Evolutionary conservation across 805 yeast genomes (phyloP).

Genomic region (Peterozyma xylosa): DNA sequence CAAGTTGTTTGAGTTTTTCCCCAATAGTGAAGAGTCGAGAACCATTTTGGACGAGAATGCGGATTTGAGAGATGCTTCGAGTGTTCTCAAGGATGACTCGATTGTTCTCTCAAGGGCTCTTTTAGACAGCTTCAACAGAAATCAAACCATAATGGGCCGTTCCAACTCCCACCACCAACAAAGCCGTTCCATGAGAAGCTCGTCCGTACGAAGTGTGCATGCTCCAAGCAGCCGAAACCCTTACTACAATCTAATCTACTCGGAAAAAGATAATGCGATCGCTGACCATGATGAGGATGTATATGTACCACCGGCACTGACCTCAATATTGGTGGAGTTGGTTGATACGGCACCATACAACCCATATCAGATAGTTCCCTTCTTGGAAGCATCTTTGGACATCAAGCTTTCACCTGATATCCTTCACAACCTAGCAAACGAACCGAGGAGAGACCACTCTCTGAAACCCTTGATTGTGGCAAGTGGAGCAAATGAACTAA

Average conservation of each 20-base stretch:
- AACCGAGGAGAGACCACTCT: slow-evolving; percentile 52
- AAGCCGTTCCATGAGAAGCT: background rate
- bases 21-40: slow-evolving; percentile 29
- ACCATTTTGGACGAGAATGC: slow-evolving; percentile 41
- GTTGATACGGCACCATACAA: slow-evolving; percentile 72
- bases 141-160: background rate
- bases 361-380: slow-evolving; percentile 63
- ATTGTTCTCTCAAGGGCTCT: background rate
- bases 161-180: background rate
- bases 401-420: slow-evolving; percentile 52
- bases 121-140: slow-evolving; percentile 6
- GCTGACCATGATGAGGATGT: slow-evolving; percentile 6
- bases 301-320: slow-evolving; percentile 40
- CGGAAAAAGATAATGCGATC: slow-evolving; percentile 6
- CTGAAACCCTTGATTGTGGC: slow-evolving; percentile 68
- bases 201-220: slow-evolving; percentile 6
- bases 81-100: slow-evolving; percentile 20
- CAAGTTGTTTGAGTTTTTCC: slow-evolving; percentile 45
- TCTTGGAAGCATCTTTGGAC: slow-evolving; percentile 64
- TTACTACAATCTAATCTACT: slow-evolving; percentile 12
- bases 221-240: slow-evolving; percentile 12
- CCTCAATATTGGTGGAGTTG: slow-evolving; percentile 60
- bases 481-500: slow-evolving; percentile 71
- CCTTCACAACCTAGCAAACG: slow-evolving; percentile 53
- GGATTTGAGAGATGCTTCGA: slow-evolving; percentile 27